Percentiles rank a stretch among this genome's conserved stretches.
Conservation (phyloP, 176 grass and related monocot species). For the Cenchrus fungigraminus region DNA sequence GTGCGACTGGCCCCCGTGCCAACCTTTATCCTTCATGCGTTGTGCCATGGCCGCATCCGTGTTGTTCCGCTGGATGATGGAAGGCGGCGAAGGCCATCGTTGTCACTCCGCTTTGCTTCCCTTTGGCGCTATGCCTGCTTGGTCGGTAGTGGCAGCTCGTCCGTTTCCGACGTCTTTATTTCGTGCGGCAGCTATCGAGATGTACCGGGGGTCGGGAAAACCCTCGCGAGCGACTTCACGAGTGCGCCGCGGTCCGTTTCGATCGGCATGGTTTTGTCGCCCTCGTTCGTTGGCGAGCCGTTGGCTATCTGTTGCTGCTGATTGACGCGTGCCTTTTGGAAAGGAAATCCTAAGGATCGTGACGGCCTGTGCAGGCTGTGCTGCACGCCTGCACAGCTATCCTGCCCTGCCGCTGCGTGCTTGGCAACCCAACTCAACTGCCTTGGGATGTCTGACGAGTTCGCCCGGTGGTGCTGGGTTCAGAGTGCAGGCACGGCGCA, state of each 20-base stretch:
- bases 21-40: not conserved
- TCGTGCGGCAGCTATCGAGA: not conserved
- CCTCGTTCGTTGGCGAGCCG: not conserved
- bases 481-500: not conserved
- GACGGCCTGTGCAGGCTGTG: not conserved
- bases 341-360: slow-evolving; percentile 4
- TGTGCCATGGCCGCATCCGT: not conserved
- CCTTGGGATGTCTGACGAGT: not conserved
- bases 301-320: not conserved
- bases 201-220: not conserved
- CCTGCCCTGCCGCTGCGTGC: not conserved
- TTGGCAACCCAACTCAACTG: not conserved
- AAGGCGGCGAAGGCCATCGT: not conserved
- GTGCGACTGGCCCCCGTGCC: not conserved
- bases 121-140: slow-evolving; percentile 4
- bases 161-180: slow-evolving; percentile 5
- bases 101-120: slow-evolving; percentile 7
- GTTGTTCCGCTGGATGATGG: not conserved
- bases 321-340: not conserved
- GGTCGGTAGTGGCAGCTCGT: not conserved
- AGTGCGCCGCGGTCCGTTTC: not conserved
- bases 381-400: not conserved
- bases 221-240: not conserved
- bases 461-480: not conserved
- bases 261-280: not conserved